Evolutionary conservation across 495 filamentous ascomycete genomes (phyloP).

Genomic region (Talaromyces thailandensis): DNA sequence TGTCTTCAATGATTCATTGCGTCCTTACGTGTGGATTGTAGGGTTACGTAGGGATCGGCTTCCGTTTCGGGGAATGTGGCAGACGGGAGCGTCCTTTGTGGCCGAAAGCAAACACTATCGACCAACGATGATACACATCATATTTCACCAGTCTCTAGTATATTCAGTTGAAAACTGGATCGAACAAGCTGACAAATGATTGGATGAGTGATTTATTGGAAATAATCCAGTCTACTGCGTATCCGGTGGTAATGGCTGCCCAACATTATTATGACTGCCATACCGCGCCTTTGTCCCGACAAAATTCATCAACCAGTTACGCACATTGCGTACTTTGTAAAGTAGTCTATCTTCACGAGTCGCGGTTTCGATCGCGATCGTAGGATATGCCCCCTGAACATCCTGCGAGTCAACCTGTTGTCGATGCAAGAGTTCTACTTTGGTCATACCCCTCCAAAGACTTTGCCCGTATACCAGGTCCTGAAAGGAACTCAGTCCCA

Average conservation of each 20-base stretch:
- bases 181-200: background rate
- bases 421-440: slow-evolving; percentile 57
- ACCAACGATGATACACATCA: background rate
- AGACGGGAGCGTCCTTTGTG: background rate
- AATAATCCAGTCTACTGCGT: slow-evolving; percentile 24
- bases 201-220: background rate
- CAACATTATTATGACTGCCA: slow-evolving; percentile 18
- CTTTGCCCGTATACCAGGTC: slow-evolving; percentile 71
- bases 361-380: slow-evolving; percentile 14
- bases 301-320: slow-evolving; percentile 67
- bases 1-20: background rate
- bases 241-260: slow-evolving; percentile 37
- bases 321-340: slow-evolving; percentile 57
- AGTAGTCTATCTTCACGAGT: slow-evolving; percentile 39
- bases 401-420: slow-evolving; percentile 30
- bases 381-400: slow-evolving; percentile 26
- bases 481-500: slow-evolving; percentile 65
- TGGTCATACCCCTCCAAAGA: slow-evolving; percentile 60
- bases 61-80: background rate
- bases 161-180: too few species aligned
- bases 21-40: background rate
- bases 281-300: slow-evolving; percentile 42
- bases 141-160: too few species aligned
- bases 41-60: background rate
- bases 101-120: background rate